Conservation (phyloP, 495 filamentous ascomycete species). For the Podospora conica region DNA sequence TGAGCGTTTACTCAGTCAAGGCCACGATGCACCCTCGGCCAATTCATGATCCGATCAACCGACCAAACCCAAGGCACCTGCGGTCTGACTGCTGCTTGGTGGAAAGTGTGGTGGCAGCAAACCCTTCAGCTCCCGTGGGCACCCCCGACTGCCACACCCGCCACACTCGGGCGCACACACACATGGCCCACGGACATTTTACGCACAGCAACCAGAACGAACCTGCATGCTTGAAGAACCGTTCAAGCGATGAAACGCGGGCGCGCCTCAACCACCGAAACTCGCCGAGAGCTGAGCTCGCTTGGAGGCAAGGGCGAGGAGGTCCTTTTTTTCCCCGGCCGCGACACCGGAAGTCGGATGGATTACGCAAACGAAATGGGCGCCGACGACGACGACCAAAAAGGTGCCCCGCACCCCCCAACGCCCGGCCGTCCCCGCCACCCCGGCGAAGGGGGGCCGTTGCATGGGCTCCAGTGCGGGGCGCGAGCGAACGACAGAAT, state of each 20-base stretch:
- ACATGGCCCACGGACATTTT: background rate
- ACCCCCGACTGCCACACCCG: background rate
- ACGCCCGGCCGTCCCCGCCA: background rate
- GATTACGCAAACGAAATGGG: background rate
- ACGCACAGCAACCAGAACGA: background rate
- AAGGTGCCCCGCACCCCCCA: background rate
- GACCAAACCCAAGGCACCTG: background rate
- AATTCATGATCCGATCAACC: background rate
- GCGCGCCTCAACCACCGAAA: background rate
- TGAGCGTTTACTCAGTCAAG: background rate
- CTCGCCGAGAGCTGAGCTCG: background rate
- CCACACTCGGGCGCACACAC: background rate
- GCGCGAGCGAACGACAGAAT: background rate
- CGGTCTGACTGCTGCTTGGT: background rate
- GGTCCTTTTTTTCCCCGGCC: background rate
- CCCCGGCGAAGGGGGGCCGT: conserved; percentile 2
- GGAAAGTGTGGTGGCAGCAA: background rate
- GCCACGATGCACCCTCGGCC: background rate
- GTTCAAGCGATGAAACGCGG: background rate
- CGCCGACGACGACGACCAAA: background rate
- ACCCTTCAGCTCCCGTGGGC: background rate
- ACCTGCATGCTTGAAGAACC: background rate
- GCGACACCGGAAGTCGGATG: background rate
- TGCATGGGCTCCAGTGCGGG: background rate
- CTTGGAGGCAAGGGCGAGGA: background rate